Evolutionary conservation across 2,329 filamentous ascomycete genomes (phyloP).

Genomic region (Basipetospora chlamydospora): DNA sequence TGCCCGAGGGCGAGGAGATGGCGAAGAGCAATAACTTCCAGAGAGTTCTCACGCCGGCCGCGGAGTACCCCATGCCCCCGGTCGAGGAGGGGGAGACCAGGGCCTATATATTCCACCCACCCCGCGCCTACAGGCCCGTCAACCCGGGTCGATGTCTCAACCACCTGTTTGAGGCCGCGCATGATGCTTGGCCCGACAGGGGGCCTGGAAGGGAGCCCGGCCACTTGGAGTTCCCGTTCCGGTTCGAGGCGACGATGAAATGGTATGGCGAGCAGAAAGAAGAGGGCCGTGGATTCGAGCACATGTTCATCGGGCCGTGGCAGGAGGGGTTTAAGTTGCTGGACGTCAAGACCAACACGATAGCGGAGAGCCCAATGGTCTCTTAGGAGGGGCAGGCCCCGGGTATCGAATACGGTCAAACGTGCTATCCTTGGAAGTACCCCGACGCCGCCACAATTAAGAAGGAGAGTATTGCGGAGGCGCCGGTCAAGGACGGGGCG

Average conservation of each 20-base stretch:
- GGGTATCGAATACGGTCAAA: too few species aligned
- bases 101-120: constrained; percentile 2
- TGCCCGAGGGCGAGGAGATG: too few species aligned
- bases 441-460: too few species aligned
- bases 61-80: constrained; percentile 12
- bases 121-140: not conserved
- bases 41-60: not conserved
- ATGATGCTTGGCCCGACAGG: not conserved
- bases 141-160: not conserved
- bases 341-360: not conserved
- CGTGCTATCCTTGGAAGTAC: too few species aligned
- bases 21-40: too few species aligned
- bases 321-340: constrained; percentile 11
- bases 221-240: constrained; percentile 18
- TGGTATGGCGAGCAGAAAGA: constrained; percentile 35
- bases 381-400: too few species aligned
- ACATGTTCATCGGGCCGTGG: constrained; percentile 31
- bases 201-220: not conserved
- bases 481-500: too few species aligned
- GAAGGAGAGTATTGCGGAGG: too few species aligned
- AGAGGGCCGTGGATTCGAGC: constrained; percentile 33
- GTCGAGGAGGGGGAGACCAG: constrained; percentile 13
- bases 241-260: constrained; percentile 29
- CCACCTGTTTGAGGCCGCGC: not conserved
- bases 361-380: too few species aligned